Evolutionary conservation across 352 stramenopile species (phyloP).

Genomic region (Phytopythium delawarense): DNA sequence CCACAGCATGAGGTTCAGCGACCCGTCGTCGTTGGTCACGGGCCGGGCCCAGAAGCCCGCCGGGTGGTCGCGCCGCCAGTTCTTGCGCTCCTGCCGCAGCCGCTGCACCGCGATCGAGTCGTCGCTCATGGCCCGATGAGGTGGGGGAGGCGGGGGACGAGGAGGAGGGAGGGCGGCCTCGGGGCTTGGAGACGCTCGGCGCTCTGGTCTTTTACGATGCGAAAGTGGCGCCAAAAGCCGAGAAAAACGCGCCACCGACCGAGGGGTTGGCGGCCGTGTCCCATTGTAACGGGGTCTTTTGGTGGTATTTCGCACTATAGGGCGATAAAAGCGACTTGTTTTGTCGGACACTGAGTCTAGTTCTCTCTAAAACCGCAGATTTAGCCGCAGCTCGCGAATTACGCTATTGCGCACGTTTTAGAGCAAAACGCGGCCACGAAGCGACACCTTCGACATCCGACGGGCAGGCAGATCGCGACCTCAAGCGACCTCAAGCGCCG

Average conservation of each 20-base stretch:
- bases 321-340: background rate
- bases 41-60: conserved; percentile 97
- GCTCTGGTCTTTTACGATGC: background rate
- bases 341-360: background rate
- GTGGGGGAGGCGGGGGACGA: background rate
- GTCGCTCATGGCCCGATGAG: conserved; percentile 45
- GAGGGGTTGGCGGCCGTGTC: conserved; percentile 4
- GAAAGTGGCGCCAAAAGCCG: background rate
- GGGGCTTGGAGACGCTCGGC: background rate
- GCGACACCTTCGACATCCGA: background rate
- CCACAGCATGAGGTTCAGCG: conserved; percentile 97
- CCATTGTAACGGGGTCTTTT: background rate
- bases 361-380: background rate
- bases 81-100: conserved; percentile 92
- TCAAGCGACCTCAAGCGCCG: background rate
- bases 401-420: background rate
- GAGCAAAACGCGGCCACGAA: background rate
- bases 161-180: background rate
- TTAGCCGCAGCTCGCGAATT: background rate
- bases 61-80: conserved; percentile 93
- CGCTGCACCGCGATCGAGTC: conserved; percentile 89
- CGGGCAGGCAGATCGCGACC: background rate
- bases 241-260: background rate
- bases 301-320: background rate
- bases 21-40: conserved; percentile 90